A percentile compares a stretch with the other conserved stretches of the same genome.
Evolutionary conservation across 164 flowering plant genomes (phyloP).

Genomic region (Buxus sempervirens): DNA sequence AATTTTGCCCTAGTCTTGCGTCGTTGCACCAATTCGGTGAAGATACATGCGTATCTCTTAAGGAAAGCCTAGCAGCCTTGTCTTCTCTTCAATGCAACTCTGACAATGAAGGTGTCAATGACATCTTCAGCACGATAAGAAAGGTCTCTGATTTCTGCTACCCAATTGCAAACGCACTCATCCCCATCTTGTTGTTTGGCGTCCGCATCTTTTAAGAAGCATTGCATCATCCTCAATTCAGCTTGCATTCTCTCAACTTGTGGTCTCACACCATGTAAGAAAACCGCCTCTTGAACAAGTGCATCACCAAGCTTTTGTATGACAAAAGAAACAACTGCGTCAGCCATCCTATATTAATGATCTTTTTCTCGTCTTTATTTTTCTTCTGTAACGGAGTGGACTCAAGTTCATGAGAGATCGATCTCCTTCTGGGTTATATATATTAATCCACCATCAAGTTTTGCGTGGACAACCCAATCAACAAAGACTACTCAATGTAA

Average conservation of each 20-base stretch:
- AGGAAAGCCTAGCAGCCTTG: neutral
- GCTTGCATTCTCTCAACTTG: constrained; percentile 13
- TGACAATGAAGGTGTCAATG: constrained; percentile 12
- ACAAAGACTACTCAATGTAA: too few relatives aligned
- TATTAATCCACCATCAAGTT: too few relatives aligned
- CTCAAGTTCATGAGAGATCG: too few relatives aligned
- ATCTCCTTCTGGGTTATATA: too few relatives aligned
- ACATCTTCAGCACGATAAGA: constrained; percentile 19
- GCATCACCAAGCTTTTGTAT: constrained; percentile 15
- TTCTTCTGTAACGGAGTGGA: too few relatives aligned
- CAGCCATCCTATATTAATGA: constrained; percentile 8
- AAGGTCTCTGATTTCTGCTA: constrained; percentile 14
- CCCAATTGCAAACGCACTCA: constrained; percentile 15
- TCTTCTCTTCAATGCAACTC: neutral
- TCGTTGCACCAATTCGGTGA: neutral
- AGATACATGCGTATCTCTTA: neutral
- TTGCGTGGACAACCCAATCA: too few relatives aligned
- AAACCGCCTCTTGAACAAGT: constrained; percentile 14
- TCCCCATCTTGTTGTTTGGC: constrained; percentile 2
- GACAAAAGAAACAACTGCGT: constrained; percentile 15
- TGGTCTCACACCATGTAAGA: constrained; percentile 16
- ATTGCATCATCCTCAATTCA: constrained; percentile 24
- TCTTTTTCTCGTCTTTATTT: too few relatives aligned
- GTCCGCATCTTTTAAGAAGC: constrained; percentile 30
- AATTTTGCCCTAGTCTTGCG: constrained; percentile 1